Evolutionary conservation across 352 stramenopile genomes (phyloP).

Genomic region (Globisporangium alternatum): DNA sequence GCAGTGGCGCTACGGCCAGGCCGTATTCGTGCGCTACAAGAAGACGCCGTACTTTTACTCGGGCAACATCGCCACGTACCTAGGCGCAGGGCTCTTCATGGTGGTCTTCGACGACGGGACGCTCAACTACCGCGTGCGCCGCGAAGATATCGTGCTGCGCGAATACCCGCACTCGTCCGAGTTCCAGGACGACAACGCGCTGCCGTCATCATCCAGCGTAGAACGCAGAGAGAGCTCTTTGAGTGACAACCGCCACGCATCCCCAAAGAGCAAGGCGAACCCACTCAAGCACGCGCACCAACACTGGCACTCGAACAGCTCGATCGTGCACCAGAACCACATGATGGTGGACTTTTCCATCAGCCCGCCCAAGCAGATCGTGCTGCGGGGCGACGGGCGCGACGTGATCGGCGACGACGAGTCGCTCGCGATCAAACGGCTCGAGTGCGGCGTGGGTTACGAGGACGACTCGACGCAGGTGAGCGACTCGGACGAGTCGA

Average conservation of each 20-base stretch:
- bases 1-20: conserved; percentile 63
- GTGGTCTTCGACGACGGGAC: conserved; percentile 76
- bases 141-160: conserved; percentile 63
- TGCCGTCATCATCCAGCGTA: not conserved
- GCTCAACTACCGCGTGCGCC: conserved; percentile 62
- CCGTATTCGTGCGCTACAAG: conserved; percentile 64
- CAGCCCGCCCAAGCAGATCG: conserved; percentile 30
- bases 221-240: not conserved
- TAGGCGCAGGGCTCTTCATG: conserved; percentile 69
- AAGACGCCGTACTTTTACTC: conserved; percentile 78
- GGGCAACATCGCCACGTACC: conserved; percentile 73
- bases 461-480: conserved; percentile 81
- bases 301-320: conserved; percentile 18
- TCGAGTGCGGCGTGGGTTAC: conserved; percentile 74
- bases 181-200: not conserved
- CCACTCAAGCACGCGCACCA: conserved; percentile 6
- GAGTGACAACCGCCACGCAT: not conserved
- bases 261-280: conserved; percentile 4
- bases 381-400: conserved; percentile 17
- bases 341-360: conserved; percentile 54
- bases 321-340: conserved; percentile 18
- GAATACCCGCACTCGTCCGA: conserved; percentile 4
- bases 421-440: conserved; percentile 51
- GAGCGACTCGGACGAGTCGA: conserved; percentile 78
- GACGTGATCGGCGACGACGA: conserved; percentile 40